Evolutionary conservation across 495 filamentous ascomycete genomes (phyloP).

Genomic region (Penicillium daleae): DNA sequence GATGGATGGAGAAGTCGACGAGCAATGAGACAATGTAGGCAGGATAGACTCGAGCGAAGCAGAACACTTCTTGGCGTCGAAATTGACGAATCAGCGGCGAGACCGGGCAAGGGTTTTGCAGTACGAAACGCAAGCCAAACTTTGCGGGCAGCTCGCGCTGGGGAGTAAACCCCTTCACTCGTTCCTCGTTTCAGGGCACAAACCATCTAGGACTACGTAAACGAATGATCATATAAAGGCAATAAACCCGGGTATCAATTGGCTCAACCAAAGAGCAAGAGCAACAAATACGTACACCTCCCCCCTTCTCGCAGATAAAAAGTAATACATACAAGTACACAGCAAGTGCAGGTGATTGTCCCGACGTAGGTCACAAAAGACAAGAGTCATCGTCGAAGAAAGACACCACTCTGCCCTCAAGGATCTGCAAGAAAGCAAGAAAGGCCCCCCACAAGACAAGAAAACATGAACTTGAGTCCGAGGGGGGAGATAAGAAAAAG

Average conservation of each 20-base stretch:
- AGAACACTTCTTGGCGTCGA: too few relatives aligned
- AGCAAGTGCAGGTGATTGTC: constrained; percentile 7
- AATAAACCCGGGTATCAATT: constrained; percentile 30
- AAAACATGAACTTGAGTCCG: background rate
- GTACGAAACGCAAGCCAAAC: too few relatives aligned
- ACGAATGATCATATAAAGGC: background rate
- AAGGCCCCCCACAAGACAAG: background rate
- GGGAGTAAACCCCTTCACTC: too few relatives aligned
- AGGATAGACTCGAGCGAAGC: too few relatives aligned
- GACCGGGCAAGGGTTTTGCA: too few relatives aligned
- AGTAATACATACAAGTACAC: constrained; percentile 20
- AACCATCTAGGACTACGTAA: background rate
- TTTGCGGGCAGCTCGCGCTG: too few relatives aligned
- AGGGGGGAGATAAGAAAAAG: background rate
- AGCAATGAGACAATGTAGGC: too few relatives aligned
- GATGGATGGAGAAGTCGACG: too few relatives aligned
- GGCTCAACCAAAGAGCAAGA: constrained; percentile 12
- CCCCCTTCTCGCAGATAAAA: constrained; percentile 1
- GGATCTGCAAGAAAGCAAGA: constrained; percentile 20
- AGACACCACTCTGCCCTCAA: background rate
- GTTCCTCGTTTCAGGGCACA: too few relatives aligned
- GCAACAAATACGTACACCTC: constrained; percentile 12
- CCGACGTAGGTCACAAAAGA: too few relatives aligned
- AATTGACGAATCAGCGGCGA: too few relatives aligned
- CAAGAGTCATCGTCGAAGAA: constrained; percentile 4